phyloP scores from a whole-genome alignment of 2,329 filamentous ascomycete genomes.

The Tolypocladium amazonense region DNA sequence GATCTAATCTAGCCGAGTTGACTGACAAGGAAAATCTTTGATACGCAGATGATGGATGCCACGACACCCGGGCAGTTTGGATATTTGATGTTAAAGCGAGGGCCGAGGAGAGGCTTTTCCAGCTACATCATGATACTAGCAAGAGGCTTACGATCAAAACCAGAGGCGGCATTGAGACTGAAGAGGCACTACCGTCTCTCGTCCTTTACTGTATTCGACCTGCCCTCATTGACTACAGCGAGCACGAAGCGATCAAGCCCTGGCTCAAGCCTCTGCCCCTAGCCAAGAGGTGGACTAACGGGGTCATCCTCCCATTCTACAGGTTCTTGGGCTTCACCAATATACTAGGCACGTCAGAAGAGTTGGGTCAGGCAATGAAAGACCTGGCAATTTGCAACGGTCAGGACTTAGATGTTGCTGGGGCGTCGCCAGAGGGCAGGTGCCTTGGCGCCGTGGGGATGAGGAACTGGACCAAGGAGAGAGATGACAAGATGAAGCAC shows the following conservation, averaged over 20 bases:
- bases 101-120: neutral
- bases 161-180: neutral
- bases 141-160: neutral
- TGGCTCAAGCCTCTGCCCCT: neutral
- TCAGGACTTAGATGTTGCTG: neutral
- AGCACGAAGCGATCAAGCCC: neutral
- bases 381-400: neutral
- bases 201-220: neutral
- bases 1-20: neutral
- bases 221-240: neutral
- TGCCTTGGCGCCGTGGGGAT: neutral
- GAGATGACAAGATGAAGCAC: neutral
- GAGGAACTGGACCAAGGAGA: neutral
- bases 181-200: neutral
- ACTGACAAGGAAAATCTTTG: neutral
- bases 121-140: conserved; percentile 1
- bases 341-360: neutral
- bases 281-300: neutral
- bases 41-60: neutral
- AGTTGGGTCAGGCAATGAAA: neutral
- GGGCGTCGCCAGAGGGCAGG: neutral
- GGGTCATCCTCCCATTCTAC: neutral
- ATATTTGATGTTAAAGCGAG: neutral
- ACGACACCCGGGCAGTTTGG: neutral
- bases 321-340: neutral